Conservation (phyloP, 306 rosid genomes). For the Psophocarpus tetragonolobus region DNA sequence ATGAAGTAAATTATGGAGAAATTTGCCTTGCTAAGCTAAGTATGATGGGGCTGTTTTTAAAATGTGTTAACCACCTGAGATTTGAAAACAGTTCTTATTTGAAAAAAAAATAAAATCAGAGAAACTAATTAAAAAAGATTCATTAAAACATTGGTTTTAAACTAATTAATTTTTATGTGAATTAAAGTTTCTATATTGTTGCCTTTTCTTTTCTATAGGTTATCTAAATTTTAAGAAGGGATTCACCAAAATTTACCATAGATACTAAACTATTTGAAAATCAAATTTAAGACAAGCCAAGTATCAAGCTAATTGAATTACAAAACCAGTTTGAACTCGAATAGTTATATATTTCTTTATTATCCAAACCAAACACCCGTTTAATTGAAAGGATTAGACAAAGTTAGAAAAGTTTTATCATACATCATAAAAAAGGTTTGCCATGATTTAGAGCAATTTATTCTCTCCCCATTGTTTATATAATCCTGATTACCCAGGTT, state of each 20-base stretch:
- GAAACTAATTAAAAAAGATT: not conserved
- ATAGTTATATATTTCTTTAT: constrained; percentile 1
- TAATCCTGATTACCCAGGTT: not conserved
- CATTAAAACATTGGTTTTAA: not conserved
- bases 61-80: not conserved
- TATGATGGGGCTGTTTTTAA: not conserved
- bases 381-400: not conserved
- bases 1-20: not conserved
- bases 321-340: constrained; percentile 7
- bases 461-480: constrained; percentile 17
- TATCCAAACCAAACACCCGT: not conserved
- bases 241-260: constrained; percentile 10
- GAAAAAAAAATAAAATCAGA: not conserved
- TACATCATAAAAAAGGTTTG: constrained; percentile 9
- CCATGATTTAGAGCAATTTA: not conserved
- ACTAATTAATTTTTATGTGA: not conserved
- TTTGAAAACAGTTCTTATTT: not conserved
- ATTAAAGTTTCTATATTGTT: not conserved
- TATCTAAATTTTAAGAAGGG: not conserved
- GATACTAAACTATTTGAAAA: constrained; percentile 9
- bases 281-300: not conserved
- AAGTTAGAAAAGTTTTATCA: not conserved
- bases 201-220: not conserved
- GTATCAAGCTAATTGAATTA: not conserved
- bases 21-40: constrained; percentile 16